A percentile compares a stretch with the other conserved stretches of the same genome.
Conservation (phyloP, 2,329 filamentous ascomycete genomes). For the Juglanconis juglandina region DNA sequence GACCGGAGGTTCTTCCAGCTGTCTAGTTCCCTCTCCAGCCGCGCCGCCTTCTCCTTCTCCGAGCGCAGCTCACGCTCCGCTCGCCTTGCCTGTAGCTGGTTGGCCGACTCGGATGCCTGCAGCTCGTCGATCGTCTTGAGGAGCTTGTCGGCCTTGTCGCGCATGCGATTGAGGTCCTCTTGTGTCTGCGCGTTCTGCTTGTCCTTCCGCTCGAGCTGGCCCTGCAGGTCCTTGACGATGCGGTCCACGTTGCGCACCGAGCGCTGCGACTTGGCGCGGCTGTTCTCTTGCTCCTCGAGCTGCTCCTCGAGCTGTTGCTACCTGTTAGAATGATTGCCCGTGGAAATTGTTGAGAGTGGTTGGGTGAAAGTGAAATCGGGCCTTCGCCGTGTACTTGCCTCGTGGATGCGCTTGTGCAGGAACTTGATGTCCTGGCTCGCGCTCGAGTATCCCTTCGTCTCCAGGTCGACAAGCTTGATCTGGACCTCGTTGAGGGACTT, state of each 20-base stretch:
- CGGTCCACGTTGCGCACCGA: slow-evolving; percentile 91
- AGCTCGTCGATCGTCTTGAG: slow-evolving; percentile 91
- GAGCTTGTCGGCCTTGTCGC: slow-evolving; percentile 87
- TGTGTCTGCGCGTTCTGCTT: slow-evolving; percentile 77
- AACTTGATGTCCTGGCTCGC: slow-evolving; percentile 94
- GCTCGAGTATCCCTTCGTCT: slow-evolving; percentile 95
- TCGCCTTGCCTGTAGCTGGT: slow-evolving; percentile 76
- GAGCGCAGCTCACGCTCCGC: slow-evolving; percentile 88
- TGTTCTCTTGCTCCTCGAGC: slow-evolving; percentile 77
- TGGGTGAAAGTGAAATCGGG: slow-evolving; percentile 7
- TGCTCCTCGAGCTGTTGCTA: slow-evolving; percentile 73
- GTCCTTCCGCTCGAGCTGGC: slow-evolving; percentile 88
- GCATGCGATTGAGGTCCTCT: slow-evolving; percentile 79
- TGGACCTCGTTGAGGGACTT: slow-evolving; percentile 89
- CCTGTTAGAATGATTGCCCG: slow-evolving; percentile 25
- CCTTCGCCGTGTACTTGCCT: slow-evolving; percentile 58
- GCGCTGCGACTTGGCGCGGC: slow-evolving; percentile 76
- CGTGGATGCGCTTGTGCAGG: slow-evolving; percentile 88
- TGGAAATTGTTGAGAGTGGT: not conserved
- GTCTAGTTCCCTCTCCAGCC: slow-evolving; percentile 85
- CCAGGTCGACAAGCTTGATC: slow-evolving; percentile 83
- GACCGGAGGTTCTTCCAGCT: slow-evolving; percentile 73
- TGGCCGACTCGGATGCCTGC: slow-evolving; percentile 78
- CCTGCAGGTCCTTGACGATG: slow-evolving; percentile 86
- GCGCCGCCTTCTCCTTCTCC: slow-evolving; percentile 75